Conservation (phyloP, 2,329 filamentous ascomycete genomes). For the Bipolaris sorokiniana region DNA sequence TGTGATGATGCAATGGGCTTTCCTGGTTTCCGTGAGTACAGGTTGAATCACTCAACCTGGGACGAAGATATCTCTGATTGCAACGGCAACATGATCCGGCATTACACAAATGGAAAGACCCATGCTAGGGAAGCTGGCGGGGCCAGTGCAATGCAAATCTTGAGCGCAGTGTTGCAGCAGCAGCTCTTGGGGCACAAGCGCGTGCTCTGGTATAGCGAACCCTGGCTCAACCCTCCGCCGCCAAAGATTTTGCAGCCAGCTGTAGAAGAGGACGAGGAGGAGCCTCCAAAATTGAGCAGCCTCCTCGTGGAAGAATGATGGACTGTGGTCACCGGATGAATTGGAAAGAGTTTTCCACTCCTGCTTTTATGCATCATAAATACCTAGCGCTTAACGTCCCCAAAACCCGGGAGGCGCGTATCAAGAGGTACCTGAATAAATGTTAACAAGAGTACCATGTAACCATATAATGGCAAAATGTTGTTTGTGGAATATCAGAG, state of each 20-base stretch:
- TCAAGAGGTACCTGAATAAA: background rate
- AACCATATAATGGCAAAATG: background rate
- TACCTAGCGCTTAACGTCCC: background rate
- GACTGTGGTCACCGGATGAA: background rate
- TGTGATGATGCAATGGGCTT: slow-evolving; percentile 48
- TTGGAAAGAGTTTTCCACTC: background rate
- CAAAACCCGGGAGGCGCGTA: background rate
- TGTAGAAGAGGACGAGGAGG: background rate
- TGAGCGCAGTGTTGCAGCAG: slow-evolving; percentile 21
- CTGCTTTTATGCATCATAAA: background rate
- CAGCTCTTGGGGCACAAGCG: slow-evolving; percentile 8
- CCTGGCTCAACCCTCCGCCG: slow-evolving; percentile 1
- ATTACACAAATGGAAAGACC: slow-evolving; percentile 29
- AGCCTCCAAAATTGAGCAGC: background rate
- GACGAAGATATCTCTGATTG: slow-evolving; percentile 25
- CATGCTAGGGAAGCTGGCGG: slow-evolving; percentile 17
- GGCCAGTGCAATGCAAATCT: slow-evolving; percentile 21
- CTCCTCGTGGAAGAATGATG: slow-evolving; percentile 2
- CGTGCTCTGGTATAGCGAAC: slow-evolving; percentile 23
- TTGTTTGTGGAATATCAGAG: slow-evolving; percentile 14
- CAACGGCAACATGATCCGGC: slow-evolving; percentile 38
- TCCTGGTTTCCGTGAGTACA: slow-evolving; percentile 31
- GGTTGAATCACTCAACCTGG: slow-evolving; percentile 14
- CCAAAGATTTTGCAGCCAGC: background rate
- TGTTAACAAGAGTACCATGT: background rate